Evolutionary conservation across 1,284 basidiomycete genomes (phyloP), one percentile per base, ranked within the genome.

Genomic region (Ceraceosorus guamensis): DNA sequence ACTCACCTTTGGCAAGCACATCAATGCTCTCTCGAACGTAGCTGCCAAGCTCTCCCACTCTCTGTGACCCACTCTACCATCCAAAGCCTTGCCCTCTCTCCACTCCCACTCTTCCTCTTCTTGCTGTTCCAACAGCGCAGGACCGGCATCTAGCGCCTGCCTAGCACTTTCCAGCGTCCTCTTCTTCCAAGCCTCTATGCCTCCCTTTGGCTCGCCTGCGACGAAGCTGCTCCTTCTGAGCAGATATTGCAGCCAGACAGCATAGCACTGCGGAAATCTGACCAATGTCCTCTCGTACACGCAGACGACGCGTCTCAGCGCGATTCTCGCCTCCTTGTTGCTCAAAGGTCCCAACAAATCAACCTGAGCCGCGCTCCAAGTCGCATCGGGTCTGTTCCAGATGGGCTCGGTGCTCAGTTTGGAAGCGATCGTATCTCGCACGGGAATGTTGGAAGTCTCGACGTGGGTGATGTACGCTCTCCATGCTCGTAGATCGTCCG

Each of bases 171-270:
- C 76, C 45, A 79, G 69, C 53, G 76, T 73, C 50, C 78, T 66
- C 46, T 70, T 73, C 31, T 72, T 67, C 32, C 63, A 62, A 6
- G 60, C 66, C 83, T 66, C 64, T 16, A 60, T 50, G 8, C 69
- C 70, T n/a, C 77, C 11, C 79, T 80, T 62, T 82, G 87, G 70
- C 44, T 71, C 70, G 0, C 93, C 95, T 3, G 95, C 80, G 2
- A 98, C 88, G 77, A 87, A 96, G 2, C 83, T 82, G 80, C 89
- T 87, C 30, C 95, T 83, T 75, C 86, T 84, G 50, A 82, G 82
- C 47, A 97, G 81, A 77, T 98, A 99, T 0, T 87, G 84, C 71
- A 89, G 90, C 95, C 95, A 98, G 48, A 98, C 79, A 74, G 92
- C 91, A 83, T 89, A 98, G 11, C 86, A 89, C 14, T 83, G 84